Evolutionary conservation across 148 eudicot genomes (phyloP), one percentile per base, ranked within the genome.

Genomic region (Suaeda aralocaspica): DNA sequence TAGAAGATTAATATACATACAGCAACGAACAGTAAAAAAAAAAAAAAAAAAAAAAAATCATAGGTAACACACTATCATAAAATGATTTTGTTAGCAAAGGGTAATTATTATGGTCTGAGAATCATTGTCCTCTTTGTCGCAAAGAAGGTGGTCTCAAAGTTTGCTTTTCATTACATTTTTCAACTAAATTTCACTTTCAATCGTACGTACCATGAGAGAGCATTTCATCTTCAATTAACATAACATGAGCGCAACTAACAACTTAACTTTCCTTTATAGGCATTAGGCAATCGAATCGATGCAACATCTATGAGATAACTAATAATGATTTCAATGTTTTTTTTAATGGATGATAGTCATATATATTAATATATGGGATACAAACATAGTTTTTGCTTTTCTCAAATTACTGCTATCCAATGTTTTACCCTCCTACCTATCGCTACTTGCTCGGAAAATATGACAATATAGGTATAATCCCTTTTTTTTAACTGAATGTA

Each of bases 71-170:
- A 36, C 68, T 72, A 72, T 60, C 41, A 67, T 14, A 49, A 72
- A 52, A 77, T 67, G 63, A 77, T 77, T 77, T 60, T 77, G 76
- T 66, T 67, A 65, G 41, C 42, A 52, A 72, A 31, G 21, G 29
- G 28, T 67, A 53, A 77, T 77, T 29, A 72, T 77, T 60, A 68
- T 62, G 55, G 42, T 63, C 46, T 52, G 62, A 12, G 56, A 61
- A 44, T 50, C 52, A 72, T 66, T 69, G 76, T 42, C 73, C 72
- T 69, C 53, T 51, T 66, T 68, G 69, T 66, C 72, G 21, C 52
- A 26, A 36, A n/a, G n/a, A n/a, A n/a, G n/a, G n/a, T n/a, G n/a
- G n/a, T n/a, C n/a, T n/a, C n/a, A 51, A 42, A 16, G 2, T 13
- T 39, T 22, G 25, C 53, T 63, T 70, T 49, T 70, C 44, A 70